Percentiles rank a stretch among this genome's conserved stretches.
These are phyloP conservation scores for Silene latifolia DNA, from an alignment of 148 eudicot species.

Conservation along the genomic window DNA sequence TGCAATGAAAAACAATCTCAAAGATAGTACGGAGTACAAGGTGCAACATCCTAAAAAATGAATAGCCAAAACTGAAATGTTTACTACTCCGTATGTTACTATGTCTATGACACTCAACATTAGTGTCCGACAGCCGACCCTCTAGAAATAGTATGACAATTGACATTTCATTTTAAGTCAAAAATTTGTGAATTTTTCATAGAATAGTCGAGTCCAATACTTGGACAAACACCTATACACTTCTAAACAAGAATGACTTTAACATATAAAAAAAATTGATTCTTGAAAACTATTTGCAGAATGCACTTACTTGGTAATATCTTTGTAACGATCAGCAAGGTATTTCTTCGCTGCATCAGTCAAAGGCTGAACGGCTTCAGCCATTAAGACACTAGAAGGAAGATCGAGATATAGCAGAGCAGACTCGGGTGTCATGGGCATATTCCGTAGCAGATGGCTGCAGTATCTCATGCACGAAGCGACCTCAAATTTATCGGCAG, in stretches of 20 bases:
- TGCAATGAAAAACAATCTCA: not conserved
- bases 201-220: not conserved
- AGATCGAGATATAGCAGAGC: conserved; percentile 72
- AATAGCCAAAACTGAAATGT: not conserved
- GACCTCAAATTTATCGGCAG: conserved; percentile 88
- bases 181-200: not conserved
- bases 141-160: not conserved
- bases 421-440: conserved; percentile 78
- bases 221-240: too few relatives aligned
- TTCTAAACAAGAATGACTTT: too few relatives aligned
- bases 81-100: not conserved
- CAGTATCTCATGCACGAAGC: conserved; percentile 82
- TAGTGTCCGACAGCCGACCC: not conserved
- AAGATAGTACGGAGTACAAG: not conserved
- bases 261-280: not conserved
- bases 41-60: not conserved
- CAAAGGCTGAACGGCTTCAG: conserved; percentile 80
- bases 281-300: not conserved
- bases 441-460: conserved; percentile 50
- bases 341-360: conserved; percentile 76
- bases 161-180: not conserved
- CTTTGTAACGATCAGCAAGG: conserved; percentile 72
- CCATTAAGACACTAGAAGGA: conserved; percentile 84
- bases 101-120: too few relatives aligned
- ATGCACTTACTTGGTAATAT: conserved; percentile 56